Evolutionary conservation across 2,329 filamentous ascomycete genomes (phyloP), one percentile per base, ranked within the genome.

Genomic region (Mariannaea elegans): DNA sequence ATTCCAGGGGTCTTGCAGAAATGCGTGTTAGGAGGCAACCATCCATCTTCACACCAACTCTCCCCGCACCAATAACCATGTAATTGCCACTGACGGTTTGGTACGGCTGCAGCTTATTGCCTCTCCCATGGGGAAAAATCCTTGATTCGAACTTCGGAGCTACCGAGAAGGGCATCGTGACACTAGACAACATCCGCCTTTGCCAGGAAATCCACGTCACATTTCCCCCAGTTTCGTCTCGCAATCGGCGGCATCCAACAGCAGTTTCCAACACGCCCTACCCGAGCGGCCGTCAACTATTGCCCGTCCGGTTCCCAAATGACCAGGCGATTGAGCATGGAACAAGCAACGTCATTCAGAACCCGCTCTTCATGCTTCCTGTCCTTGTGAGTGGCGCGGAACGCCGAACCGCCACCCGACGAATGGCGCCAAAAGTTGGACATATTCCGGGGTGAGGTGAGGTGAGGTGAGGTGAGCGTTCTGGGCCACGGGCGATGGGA

Each of bases 391-490:
- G 58, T 59, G 55, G 32, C 44, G 58, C 58, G 58, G 38, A 10
- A 55, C 31, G 29, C 16, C 21, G 19, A 34, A 41, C 53, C 56
- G 54, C 19, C 41, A 49, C 27, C 61, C 63, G 58, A 18, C 4
- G 39, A 7, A 44, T 42, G 38, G 38, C 19, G 19, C 38, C 38
- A 44, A 44, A 9, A 48, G 23, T 16, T 27, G 31, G 29, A 12
- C 49, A 18, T 38, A 52, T 18, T 32, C 36, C 32, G 32, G 16
- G 47, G 46, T 53, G 55, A 59, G 54, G 50, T 49, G 56, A 54
- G 54, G 50, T 49, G 56, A 54, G 53, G 27, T 44, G 50, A 64
- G 53, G 41, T 62, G 62, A 59, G 55, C 44, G 44, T 18, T 27
- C 49, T 52, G 46, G 46, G 53, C 51, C 44, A 53, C 29, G 48